These are phyloP conservation scores for Lanmaoa pseudosensibilis DNA, from an alignment of 768 basidiomycete genomes.

Conservation along the genomic window DNA sequence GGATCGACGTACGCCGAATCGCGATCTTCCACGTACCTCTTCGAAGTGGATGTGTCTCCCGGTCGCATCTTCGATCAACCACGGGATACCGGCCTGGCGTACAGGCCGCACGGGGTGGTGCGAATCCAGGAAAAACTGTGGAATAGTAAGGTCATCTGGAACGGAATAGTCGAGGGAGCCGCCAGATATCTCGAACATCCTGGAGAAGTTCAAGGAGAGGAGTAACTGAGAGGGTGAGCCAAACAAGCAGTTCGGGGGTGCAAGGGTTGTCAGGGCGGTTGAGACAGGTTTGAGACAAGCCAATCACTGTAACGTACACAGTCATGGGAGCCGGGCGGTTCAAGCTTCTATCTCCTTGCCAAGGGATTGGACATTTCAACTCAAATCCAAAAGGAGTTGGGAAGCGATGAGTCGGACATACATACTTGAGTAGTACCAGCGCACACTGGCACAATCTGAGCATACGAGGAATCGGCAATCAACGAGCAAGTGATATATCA, in stretches of 20 bases:
- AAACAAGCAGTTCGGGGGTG: neutral
- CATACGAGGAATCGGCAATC: neutral
- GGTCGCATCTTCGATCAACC: conserved; percentile 59
- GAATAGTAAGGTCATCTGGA: conserved; percentile 62
- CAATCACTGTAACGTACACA: neutral
- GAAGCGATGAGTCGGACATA: no score
- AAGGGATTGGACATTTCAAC: neutral
- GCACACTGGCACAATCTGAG: no score
- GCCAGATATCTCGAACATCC: conserved; percentile 28
- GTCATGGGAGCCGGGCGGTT: neutral
- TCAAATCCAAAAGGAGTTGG: neutral
- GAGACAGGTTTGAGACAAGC: neutral
- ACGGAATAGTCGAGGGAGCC: conserved; percentile 39
- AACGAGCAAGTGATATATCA: neutral
- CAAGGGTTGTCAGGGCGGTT: neutral
- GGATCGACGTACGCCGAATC: neutral
- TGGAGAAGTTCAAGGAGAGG: neutral
- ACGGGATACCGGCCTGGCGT: conserved; percentile 47
- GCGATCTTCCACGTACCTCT: conserved; percentile 41
- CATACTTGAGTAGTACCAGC: no score
- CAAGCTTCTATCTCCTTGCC: neutral
- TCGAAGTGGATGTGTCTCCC: conserved; percentile 44
- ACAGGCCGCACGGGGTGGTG: conserved; percentile 44
- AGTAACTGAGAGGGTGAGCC: no score
- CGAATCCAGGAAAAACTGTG: conserved; percentile 63